Conservation (phyloP, 2,329 filamentous ascomycete species). For the Xylariaceae sp. region DNA sequence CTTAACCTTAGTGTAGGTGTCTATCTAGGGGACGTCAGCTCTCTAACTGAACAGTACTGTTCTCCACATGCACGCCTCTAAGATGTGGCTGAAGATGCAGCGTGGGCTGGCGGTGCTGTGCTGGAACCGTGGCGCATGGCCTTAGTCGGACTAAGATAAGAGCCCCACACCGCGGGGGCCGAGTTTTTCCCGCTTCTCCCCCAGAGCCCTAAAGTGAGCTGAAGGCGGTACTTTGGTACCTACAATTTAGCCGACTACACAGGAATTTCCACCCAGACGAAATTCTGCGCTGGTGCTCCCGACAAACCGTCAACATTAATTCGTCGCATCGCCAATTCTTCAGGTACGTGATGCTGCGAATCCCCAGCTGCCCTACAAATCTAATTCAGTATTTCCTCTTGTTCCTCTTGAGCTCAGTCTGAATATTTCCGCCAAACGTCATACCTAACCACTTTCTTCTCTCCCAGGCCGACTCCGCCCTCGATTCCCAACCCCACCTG, state of each 20-base stretch:
- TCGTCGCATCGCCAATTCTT: slow-evolving; percentile 29
- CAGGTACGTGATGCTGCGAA: slow-evolving; percentile 23
- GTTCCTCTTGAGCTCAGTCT: neutral
- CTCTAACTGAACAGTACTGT: neutral
- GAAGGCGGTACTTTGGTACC: slow-evolving; percentile 24
- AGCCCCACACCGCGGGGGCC: slow-evolving; percentile 11
- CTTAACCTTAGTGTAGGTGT: too few species aligned
- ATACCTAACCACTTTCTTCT: slow-evolving; percentile 8
- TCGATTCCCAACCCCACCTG: slow-evolving; percentile 37
- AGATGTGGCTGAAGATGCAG: slow-evolving; percentile 10
- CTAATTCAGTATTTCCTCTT: neutral
- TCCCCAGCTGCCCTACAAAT: neutral
- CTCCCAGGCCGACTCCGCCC: slow-evolving; percentile 31
- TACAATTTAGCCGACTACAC: slow-evolving; percentile 30
- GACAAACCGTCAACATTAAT: slow-evolving; percentile 28
- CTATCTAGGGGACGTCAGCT: neutral
- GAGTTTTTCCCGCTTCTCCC: slow-evolving; percentile 18
- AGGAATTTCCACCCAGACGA: slow-evolving; percentile 28
- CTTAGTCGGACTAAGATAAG: neutral
- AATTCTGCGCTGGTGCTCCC: slow-evolving; percentile 26
- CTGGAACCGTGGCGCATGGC: neutral
- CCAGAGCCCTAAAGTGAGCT: slow-evolving; percentile 20
- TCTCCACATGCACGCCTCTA: neutral
- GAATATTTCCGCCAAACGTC: neutral
- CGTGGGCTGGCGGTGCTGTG: slow-evolving; percentile 5